Base-by-base conservation (phyloP, 2,329 filamentous ascomycete species). In the Elsinoe fawcettii region DNA sequence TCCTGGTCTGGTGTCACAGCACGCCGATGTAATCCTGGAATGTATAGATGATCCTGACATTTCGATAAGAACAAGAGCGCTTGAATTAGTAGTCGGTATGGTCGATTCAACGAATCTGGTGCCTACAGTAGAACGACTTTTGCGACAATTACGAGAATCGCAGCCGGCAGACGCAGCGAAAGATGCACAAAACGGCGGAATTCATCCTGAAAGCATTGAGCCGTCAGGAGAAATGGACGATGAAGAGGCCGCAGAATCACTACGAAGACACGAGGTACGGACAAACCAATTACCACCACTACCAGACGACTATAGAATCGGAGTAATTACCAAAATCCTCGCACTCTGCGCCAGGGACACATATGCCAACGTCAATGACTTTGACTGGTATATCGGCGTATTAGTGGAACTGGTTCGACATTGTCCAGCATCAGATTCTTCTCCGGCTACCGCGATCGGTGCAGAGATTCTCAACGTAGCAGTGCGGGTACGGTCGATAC, bases 31-130 rank as follows among this genome's bases (percentile, higher is more conserved):
- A 49, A 96, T 99, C 61, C 78, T 99, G 69, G 87, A 95, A 66
- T 99, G 93, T 69, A 89, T 99, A 65, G 93, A 97, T 69, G 95
- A 95, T 69, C 80, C 88, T 0, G 93, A 99, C 66, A 93, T 99
- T 60, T 96, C 91, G 3, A 99, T 99, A 66, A 86, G 93, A 60
- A 85, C 95, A 70, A 87, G 95, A 68, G 91, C 93, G 4, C 77
- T 99, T 34, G 90, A 97, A 64, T 79, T 99, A 22, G 91, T 93
- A 1, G 87, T 92, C 55, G 90, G 89, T 34, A 96, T 99, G 90
- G 90, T 97, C 60, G 92, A 86, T 64, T 83, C 81, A 61, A 90
- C 95, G 57, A 96, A 92, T 62, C 72, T 99, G 3, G 81, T 89
- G 58, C 81, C 82, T 1, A 88, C 97, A 54, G 89, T 99, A 22